Evolutionary conservation across 1,284 basidiomycete genomes (phyloP).

Genomic region (Vanrija sp.): DNA sequence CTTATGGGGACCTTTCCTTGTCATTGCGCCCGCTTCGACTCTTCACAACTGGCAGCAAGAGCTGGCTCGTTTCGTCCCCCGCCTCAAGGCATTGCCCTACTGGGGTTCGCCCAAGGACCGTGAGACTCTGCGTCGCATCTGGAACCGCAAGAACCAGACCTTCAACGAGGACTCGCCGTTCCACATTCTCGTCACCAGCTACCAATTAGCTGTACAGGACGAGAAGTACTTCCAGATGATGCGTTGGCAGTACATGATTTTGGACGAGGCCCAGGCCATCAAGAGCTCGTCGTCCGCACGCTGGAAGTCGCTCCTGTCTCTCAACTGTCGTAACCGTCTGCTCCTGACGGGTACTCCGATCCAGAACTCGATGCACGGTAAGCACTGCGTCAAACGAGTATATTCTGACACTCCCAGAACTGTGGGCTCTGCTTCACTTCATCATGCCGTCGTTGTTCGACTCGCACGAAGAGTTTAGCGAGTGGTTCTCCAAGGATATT

Average conservation of each 20-base stretch:
- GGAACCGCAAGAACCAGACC: conserved; percentile 96
- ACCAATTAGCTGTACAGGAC: conserved; percentile 95
- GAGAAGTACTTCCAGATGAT: conserved; percentile 97
- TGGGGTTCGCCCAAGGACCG: conserved; percentile 99
- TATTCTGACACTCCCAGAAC: conserved; percentile 56
- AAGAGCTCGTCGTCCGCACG: conserved; percentile 96
- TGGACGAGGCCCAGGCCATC: conserved; percentile 99
- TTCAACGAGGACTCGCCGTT: conserved; percentile 95
- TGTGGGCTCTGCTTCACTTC: conserved; percentile 99
- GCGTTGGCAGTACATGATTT: conserved; percentile 99
- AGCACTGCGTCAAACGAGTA: conserved; percentile 20
- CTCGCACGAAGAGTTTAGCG: conserved; percentile 98
- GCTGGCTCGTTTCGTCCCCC: conserved; percentile 89
- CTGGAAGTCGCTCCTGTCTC: conserved; percentile 95
- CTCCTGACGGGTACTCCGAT: conserved; percentile 97
- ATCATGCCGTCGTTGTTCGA: conserved; percentile 99
- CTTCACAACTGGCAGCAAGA: conserved; percentile 99
- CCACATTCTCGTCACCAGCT: conserved; percentile 95
- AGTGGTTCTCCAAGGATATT: conserved; percentile 99
- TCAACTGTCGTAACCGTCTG: conserved; percentile 93
- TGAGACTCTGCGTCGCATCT: conserved; percentile 89
- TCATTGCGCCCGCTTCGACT: conserved; percentile 96
- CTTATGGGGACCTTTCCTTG: conserved; percentile 99
- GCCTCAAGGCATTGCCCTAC: conserved; percentile 91
- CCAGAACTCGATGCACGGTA: conserved; percentile 99